Percentiles rank a stretch among this genome's conserved stretches.
Conservation (phyloP, 2,329 filamentous ascomycete genomes). For the Fusarium sp. region DNA sequence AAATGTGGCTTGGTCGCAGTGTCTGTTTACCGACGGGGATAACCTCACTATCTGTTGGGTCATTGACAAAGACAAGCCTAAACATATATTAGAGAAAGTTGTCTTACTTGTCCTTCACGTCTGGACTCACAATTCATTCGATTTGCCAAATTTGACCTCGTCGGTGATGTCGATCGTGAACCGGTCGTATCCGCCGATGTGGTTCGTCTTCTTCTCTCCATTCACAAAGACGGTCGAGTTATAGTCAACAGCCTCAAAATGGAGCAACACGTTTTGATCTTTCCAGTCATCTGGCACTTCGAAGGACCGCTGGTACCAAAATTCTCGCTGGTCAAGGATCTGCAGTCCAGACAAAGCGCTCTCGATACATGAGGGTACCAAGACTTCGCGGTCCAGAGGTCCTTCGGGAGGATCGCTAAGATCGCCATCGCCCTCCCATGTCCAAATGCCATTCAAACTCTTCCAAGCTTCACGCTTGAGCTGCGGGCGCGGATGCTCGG, state of each 20-base stretch:
- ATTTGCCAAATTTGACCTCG: conserved; percentile 19
- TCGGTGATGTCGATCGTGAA: conserved; percentile 30
- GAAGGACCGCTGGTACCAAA: conserved; percentile 63
- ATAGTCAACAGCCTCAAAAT: conserved; percentile 40
- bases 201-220: conserved; percentile 25
- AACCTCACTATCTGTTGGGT: conserved; percentile 74
- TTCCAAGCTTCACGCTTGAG: conserved; percentile 68
- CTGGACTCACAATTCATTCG: conserved; percentile 26
- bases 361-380: conserved; percentile 62
- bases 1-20: conserved; percentile 72
- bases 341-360: conserved; percentile 66
- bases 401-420: conserved; percentile 20
- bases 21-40: conserved; percentile 79
- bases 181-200: conserved; percentile 34
- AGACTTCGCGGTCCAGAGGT: conserved; percentile 54
- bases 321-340: conserved; percentile 58
- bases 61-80: conserved; percentile 70
- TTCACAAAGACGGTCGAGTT: conserved; percentile 37
- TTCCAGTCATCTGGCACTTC: conserved; percentile 23
- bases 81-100: accelerated
- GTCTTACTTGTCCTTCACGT: accelerated
- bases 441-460: conserved; percentile 73
- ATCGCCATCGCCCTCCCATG: conserved; percentile 58
- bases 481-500: conserved; percentile 71
- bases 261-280: conserved; percentile 13